Evolutionary conservation across 345 rosid genomes (phyloP).

Genomic region (Carallia pectinifolia): DNA sequence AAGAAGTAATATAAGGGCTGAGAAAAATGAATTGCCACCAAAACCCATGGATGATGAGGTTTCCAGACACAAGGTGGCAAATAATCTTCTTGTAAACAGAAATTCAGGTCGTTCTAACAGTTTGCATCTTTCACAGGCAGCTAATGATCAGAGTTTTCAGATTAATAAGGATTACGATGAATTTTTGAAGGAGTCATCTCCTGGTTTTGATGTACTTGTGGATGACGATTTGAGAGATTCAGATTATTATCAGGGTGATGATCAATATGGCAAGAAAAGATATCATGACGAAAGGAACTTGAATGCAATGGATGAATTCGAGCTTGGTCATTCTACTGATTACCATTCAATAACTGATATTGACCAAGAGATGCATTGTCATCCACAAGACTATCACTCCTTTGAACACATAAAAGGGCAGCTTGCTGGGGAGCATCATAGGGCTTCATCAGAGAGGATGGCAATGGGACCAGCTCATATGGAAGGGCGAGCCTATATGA

Average conservation of each 20-base stretch:
- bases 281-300: slow-evolving; percentile 55
- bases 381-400: slow-evolving; percentile 45
- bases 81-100: slow-evolving; percentile 36
- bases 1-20: slow-evolving; percentile 33
- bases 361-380: slow-evolving; percentile 44
- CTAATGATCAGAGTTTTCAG: slow-evolving; percentile 51
- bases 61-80: slow-evolving; percentile 36
- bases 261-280: slow-evolving; percentile 54
- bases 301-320: slow-evolving; percentile 54
- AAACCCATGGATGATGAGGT: slow-evolving; percentile 37
- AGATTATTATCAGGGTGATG: slow-evolving; percentile 71
- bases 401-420: slow-evolving; percentile 54
- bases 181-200: slow-evolving; percentile 76
- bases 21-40: slow-evolving; percentile 32
- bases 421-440: slow-evolving; percentile 56
- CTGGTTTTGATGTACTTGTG: slow-evolving; percentile 97
- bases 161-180: slow-evolving; percentile 70
- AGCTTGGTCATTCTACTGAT: slow-evolving; percentile 42
- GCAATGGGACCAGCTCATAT: slow-evolving; percentile 34
- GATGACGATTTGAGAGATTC: slow-evolving; percentile 69
- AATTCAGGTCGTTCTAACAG: slow-evolving; percentile 36
- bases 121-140: slow-evolving; percentile 43
- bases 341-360: slow-evolving; percentile 42
- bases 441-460: slow-evolving; percentile 52
- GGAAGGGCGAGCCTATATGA: slow-evolving; percentile 50